Conservation (phyloP, 2,329 filamentous ascomycete genomes). For the Pestalotiopsis sp. region DNA sequence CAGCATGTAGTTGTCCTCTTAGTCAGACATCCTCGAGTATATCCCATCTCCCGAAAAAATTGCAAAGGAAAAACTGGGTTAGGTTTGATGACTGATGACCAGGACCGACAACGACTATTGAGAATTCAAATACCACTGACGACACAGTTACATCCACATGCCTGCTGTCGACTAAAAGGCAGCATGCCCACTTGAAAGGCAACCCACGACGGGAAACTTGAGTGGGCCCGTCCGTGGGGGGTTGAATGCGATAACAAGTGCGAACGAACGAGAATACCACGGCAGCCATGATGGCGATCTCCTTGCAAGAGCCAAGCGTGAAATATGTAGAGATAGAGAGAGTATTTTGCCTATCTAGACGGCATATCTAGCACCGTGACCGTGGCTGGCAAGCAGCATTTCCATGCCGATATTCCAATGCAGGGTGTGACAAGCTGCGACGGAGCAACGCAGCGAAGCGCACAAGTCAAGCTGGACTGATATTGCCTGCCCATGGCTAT, state of each 20-base stretch:
- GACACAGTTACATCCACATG: background rate
- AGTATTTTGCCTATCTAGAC: background rate
- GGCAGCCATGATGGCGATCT: background rate
- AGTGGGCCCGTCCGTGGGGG: constrained; percentile 14
- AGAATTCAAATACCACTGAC: background rate
- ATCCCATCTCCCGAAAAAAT: background rate
- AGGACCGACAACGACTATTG: background rate
- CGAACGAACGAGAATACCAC: background rate
- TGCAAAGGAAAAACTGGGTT: background rate
- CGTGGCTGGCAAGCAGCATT: too few species aligned
- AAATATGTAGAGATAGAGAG: background rate
- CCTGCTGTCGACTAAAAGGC: background rate
- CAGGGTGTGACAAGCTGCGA: too few species aligned
- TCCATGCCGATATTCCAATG: too few species aligned
- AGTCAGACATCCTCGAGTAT: too few species aligned
- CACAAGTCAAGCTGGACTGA: background rate
- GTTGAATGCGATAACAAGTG: background rate
- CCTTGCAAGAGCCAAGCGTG: background rate
- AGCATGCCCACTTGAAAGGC: constrained; percentile 10
- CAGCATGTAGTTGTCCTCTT: too few species aligned
- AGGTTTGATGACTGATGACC: background rate
- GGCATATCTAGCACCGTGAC: too few species aligned
- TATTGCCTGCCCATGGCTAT: background rate
- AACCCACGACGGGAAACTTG: constrained; percentile 4
- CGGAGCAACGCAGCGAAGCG: background rate